Percentiles rank a stretch among this genome's conserved stretches.
These are phyloP conservation scores for Penicillium subrubescens DNA, from an alignment of 495 filamentous ascomycete genomes.

Conservation along the genomic window DNA sequence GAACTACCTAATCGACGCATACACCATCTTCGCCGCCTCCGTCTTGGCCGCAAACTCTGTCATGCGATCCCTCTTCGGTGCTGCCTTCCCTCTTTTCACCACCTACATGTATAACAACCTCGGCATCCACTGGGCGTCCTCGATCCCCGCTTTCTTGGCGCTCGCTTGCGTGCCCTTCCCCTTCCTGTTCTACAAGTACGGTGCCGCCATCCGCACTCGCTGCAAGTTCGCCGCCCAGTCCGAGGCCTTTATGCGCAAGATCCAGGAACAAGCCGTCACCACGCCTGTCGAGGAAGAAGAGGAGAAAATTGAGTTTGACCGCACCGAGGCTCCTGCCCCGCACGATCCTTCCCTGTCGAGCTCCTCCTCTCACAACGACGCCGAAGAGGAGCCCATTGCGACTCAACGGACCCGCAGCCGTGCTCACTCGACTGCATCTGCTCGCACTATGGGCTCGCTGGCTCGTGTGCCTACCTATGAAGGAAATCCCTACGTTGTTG, in stretches of 20 bases:
- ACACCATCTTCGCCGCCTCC: constrained; percentile 80
- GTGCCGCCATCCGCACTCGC: constrained; percentile 59
- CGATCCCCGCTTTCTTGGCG: constrained; percentile 76
- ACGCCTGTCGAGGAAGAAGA: constrained; percentile 21
- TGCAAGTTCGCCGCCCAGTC: constrained; percentile 74
- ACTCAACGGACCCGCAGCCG: constrained; percentile 36
- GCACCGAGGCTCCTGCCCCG: constrained; percentile 43
- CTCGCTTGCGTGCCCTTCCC: constrained; percentile 78
- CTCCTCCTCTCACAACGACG: constrained; percentile 26
- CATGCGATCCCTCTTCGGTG: constrained; percentile 69
- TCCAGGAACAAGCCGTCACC: constrained; percentile 32
- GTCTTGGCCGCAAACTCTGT: constrained; percentile 79
- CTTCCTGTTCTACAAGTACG: constrained; percentile 80
- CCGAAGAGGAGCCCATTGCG: constrained; percentile 20
- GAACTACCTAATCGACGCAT: constrained; percentile 81
- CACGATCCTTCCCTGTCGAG: constrained; percentile 28
- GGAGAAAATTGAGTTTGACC: constrained; percentile 36
- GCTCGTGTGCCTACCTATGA: constrained; percentile 40
- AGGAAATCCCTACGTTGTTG: constrained; percentile 48
- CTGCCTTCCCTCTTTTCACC: constrained; percentile 86
- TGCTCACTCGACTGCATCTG: constrained; percentile 35
- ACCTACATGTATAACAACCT: constrained; percentile 73
- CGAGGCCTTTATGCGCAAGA: constrained; percentile 49
- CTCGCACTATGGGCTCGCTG: constrained; percentile 25
- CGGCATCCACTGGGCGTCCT: constrained; percentile 80